These are phyloP conservation scores for Pseudognaphalium luteoalbum DNA, from an alignment of 129 eudicot genomes.

Conservation along the genomic window DNA sequence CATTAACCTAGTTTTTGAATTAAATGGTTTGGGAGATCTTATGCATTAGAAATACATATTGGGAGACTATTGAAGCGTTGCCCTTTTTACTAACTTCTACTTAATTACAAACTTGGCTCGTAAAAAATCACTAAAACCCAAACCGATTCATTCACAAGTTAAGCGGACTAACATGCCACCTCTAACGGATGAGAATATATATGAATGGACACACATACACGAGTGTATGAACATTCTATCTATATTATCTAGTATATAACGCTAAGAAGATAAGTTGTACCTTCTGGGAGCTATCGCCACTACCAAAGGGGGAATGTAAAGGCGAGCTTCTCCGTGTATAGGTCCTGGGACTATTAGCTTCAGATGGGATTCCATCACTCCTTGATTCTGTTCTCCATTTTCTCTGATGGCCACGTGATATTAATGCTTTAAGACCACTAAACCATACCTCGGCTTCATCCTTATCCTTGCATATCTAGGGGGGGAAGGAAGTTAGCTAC, in stretches of 20 bases:
- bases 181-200: neutral
- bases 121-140: neutral
- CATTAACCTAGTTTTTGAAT: neutral
- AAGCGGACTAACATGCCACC: neutral
- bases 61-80: neutral
- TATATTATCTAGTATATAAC: constrained; percentile 1
- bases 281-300: constrained; percentile 78
- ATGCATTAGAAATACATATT: neutral
- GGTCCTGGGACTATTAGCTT: constrained; percentile 90
- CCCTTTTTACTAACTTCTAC: neutral
- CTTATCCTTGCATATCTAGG: constrained; percentile 94
- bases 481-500: neutral
- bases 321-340: constrained; percentile 93
- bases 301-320: constrained; percentile 77
- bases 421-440: constrained; percentile 95
- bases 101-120: neutral
- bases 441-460: constrained; percentile 99
- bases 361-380: constrained; percentile 92
- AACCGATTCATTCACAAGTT: neutral
- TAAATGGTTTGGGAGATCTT: neutral
- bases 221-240: neutral
- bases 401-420: constrained; percentile 80
- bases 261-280: constrained; percentile 38
- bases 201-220: constrained; percentile 14
- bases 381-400: constrained; percentile 97